Evolutionary conservation across 106 monocot genomes (phyloP), one percentile per base, ranked within the genome.

Genomic region (Acanthochlamys bracteata): DNA sequence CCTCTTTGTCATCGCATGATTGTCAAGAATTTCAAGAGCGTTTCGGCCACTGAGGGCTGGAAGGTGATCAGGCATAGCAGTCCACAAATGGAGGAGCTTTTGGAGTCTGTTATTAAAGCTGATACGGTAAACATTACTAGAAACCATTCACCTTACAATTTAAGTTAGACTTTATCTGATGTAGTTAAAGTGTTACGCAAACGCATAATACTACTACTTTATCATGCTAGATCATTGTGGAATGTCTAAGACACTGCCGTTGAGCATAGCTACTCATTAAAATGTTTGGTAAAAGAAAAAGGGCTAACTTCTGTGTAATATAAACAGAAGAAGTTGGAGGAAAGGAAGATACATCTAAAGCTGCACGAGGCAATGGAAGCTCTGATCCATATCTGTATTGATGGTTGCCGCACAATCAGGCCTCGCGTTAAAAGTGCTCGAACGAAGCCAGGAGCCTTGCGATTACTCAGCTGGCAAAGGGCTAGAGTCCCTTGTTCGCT

Each of bases 281-380:
- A 33, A 6, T 33, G 1, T 6, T 33, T 33, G 33, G 1, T 33
- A 33, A 33, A 33, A 33, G 4, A 33, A 6, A 33, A 33, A 1
- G 6, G 33, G 17, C 46, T 64, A 24, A 25, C 42, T 23, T 11
- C 10, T 51, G 11, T 24, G 12, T 23, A 21, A 42, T 45, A 23
- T 45, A 4, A 20, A 4, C 76, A 82, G 82, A 77, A 70, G 58
- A 64, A 66, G 45, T 20, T 60, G 41, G 77, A 82, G 47, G 77
- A 82, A 55, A 72, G 60, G 64, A 65, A 77, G 59, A 69, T 77
- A 53, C 77, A 82, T 54, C 39, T 76, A n/a, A 72, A 68, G 42
- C 63, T 82, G 7, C 27, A 69, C 14, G 73, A 77, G 21, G 77
- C 76, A 43, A 76, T 82, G 76, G 73, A 77, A 59, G 82, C 82